Conservation (phyloP, 768 basidiomycete species). For the Rhodocollybia butyracea region DNA sequence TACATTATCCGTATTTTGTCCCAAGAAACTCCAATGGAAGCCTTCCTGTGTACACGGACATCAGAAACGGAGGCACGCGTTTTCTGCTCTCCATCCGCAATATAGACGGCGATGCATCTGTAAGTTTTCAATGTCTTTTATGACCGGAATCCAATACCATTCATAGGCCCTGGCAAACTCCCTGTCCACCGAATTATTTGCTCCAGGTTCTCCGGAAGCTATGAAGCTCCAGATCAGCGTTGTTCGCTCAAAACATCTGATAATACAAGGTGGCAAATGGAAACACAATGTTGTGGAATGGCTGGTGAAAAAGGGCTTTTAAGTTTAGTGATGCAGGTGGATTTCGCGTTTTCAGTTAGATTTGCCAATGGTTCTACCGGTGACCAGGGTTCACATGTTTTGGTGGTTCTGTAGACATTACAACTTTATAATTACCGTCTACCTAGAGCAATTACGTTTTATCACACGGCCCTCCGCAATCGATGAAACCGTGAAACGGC, state of each 20-base stretch:
- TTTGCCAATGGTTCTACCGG: too few species aligned
- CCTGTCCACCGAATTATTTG: slow-evolving; percentile 49
- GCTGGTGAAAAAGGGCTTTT: slow-evolving; percentile 68
- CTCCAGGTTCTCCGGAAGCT: slow-evolving; percentile 40
- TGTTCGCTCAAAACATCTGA: slow-evolving; percentile 46
- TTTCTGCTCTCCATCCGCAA: slow-evolving; percentile 61
- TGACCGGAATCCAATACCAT: slow-evolving; percentile 13
- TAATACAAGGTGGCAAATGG: slow-evolving; percentile 63
- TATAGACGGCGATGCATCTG: slow-evolving; percentile 54
- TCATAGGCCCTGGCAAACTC: slow-evolving; percentile 58
- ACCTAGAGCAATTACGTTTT: too few species aligned
- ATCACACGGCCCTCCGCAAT: slow-evolving; percentile 6
- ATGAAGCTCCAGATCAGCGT: slow-evolving; percentile 46
- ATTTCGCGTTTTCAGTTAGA: too few species aligned
- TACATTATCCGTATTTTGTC: slow-evolving; percentile 49
- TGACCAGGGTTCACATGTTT: too few species aligned
- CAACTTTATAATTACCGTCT: too few species aligned
- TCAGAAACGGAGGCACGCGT: slow-evolving; percentile 63
- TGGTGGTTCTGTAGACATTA: too few species aligned
- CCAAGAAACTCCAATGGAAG: slow-evolving; percentile 64
- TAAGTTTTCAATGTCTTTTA: background rate
- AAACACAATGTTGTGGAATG: slow-evolving; percentile 59
- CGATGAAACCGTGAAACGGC: background rate
- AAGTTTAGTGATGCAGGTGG: too few species aligned
- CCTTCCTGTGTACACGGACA: slow-evolving; percentile 74